Conservation (phyloP, 2,329 filamentous ascomycete species). For the Laburnicola sp. region DNA sequence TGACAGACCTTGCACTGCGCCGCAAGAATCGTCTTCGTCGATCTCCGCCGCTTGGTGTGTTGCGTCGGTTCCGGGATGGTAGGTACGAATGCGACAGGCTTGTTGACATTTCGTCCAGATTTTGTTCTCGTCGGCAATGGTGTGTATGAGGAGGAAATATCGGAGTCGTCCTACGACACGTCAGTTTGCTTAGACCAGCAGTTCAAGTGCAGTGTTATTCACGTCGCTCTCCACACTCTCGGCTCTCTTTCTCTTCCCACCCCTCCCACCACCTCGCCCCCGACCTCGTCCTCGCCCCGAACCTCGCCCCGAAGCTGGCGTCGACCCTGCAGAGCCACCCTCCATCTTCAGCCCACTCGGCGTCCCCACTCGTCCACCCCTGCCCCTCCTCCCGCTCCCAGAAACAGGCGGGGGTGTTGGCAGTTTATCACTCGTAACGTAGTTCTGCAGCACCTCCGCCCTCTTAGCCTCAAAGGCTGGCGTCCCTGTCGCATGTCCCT, state of each 20-base stretch:
- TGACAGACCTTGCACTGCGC: conserved; percentile 72
- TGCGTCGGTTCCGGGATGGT: conserved; percentile 54
- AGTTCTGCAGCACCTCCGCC: conserved; percentile 51
- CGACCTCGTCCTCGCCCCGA: conserved; percentile 42
- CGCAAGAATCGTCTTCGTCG: conserved; percentile 55
- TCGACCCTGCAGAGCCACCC: conserved; percentile 24
- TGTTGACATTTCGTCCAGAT: conserved; percentile 72
- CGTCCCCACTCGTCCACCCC: conserved; percentile 40
- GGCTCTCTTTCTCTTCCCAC: conserved; percentile 45
- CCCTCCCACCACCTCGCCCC: conserved; percentile 41
- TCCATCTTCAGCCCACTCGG: conserved; percentile 39
- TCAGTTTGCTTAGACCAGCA: conserved; percentile 16
- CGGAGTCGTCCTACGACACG: conserved; percentile 40
- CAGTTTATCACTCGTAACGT: conserved; percentile 50
- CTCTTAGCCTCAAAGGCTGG: conserved; percentile 52
- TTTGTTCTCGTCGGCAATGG: conserved; percentile 69
- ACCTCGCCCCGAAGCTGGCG: conserved; percentile 40
- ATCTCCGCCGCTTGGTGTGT: conserved; percentile 61
- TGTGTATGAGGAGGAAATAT: conserved; percentile 53
- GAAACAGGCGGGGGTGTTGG: conserved; percentile 43
- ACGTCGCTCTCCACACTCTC: conserved; percentile 45
- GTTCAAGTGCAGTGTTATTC: conserved; percentile 17
- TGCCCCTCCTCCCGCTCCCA: conserved; percentile 32
- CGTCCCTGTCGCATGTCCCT: conserved; percentile 40
- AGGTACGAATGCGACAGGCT: conserved; percentile 66